These are phyloP conservation scores for Quercus bicolor DNA, from an alignment of 306 rosid species.

Conservation along the genomic window DNA sequence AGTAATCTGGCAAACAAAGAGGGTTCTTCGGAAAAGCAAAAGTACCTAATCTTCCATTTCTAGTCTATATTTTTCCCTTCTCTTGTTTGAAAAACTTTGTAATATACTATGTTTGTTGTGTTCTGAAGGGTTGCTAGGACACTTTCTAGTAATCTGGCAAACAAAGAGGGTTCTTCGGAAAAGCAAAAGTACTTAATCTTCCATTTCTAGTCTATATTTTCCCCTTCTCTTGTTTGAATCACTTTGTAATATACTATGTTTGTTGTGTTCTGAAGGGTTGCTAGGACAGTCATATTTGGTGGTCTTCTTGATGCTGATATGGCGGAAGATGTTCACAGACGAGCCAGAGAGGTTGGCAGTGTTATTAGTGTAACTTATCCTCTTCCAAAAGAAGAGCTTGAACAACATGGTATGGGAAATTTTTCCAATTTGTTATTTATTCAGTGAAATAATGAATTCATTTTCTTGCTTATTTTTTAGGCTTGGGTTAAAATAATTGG, in stretches of 20 bases:
- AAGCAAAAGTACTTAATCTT: constrained; percentile 62
- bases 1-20: too few species aligned
- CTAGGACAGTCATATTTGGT: constrained; percentile 83
- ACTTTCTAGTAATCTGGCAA: constrained; percentile 46
- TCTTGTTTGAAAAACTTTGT: not conserved
- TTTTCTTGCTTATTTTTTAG: not conserved
- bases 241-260: constrained; percentile 11
- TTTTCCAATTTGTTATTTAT: constrained; percentile 17
- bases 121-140: constrained; percentile 86
- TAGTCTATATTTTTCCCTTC: not conserved
- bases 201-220: not conserved
- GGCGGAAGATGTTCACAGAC: constrained; percentile 70
- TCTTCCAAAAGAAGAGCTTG: constrained; percentile 71
- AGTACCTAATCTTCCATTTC: not conserved
- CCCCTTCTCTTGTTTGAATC: not conserved
- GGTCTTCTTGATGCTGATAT: constrained; percentile 67
- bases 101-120: constrained; percentile 17
- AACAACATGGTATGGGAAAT: constrained; percentile 55
- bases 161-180: constrained; percentile 67
- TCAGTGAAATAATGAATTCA: constrained; percentile 7
- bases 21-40: too few species aligned
- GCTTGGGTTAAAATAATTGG: not conserved
- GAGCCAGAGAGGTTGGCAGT: constrained; percentile 62
- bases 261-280: constrained; percentile 63
- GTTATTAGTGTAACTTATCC: constrained; percentile 77